Percentiles rank a stretch among this genome's conserved stretches.
Evolutionary conservation across 192 early-diverging fungal genomes (phyloP).

Genomic region (Rhizophagus clarus): DNA sequence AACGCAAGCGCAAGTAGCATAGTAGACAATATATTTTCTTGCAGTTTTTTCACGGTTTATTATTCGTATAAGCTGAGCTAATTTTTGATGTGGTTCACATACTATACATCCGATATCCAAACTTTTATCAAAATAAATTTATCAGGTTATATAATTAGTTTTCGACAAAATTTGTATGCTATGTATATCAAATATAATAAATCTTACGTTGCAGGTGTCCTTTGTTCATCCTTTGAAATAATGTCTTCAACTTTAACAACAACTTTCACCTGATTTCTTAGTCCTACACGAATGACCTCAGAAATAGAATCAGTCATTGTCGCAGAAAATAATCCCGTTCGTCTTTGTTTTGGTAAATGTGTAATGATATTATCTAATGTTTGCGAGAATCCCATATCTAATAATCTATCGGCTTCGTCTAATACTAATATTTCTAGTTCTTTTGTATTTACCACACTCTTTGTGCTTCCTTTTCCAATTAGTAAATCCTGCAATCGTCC

Average conservation of each 20-base stretch:
- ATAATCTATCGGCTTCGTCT: slow-evolving; percentile 93
- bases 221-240: slow-evolving; percentile 50
- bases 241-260: slow-evolving; percentile 85
- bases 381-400: slow-evolving; percentile 93
- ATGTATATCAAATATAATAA: background rate
- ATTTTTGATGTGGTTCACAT: slow-evolving; percentile 79
- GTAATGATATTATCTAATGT: slow-evolving; percentile 78
- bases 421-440: slow-evolving; percentile 88
- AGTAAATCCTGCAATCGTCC: slow-evolving; percentile 86
- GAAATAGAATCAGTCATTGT: slow-evolving; percentile 91
- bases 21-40: slow-evolving; percentile 92
- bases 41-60: slow-evolving; percentile 54
- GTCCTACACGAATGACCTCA: slow-evolving; percentile 81
- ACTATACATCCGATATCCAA: slow-evolving; percentile 75
- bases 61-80: slow-evolving; percentile 70
- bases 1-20: slow-evolving; percentile 93
- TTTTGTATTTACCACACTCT: slow-evolving; percentile 63
- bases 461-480: slow-evolving; percentile 33
- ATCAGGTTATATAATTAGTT: background rate
- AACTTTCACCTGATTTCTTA: slow-evolving; percentile 90
- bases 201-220: slow-evolving; percentile 62
- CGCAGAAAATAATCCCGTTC: slow-evolving; percentile 95
- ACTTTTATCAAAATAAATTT: slow-evolving; percentile 37
- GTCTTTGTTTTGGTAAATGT: slow-evolving; percentile 86
- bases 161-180: background rate